Evolutionary conservation across 78 protist genomes (phyloP).

Genomic region (Polysphondylium violaceum): DNA sequence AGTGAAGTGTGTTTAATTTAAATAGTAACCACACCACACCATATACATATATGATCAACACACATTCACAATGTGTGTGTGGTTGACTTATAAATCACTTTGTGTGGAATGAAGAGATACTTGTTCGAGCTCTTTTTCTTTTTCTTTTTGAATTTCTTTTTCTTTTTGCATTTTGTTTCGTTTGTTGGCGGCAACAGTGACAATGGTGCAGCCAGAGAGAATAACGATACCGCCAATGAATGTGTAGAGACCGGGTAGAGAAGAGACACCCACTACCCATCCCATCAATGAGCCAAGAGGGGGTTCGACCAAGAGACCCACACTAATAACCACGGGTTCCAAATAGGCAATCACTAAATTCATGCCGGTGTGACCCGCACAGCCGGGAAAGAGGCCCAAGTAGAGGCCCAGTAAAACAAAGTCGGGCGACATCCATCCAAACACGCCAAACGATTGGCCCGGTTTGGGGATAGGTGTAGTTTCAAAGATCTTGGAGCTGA

Average conservation of each 20-base stretch:
- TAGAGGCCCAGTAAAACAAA: slow-evolving; percentile 25
- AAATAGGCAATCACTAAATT: slow-evolving; percentile 53
- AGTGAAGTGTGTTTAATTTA: no score
- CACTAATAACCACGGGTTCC: slow-evolving; percentile 81
- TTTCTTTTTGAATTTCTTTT: no score
- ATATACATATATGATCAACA: no score
- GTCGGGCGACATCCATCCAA: slow-evolving; percentile 38
- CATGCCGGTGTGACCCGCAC: slow-evolving; percentile 82
- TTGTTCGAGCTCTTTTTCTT: no score
- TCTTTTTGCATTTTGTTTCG: slow-evolving; percentile 1
- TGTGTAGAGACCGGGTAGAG: slow-evolving; percentile 45
- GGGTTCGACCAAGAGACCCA: slow-evolving; percentile 80
- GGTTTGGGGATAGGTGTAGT: neutral
- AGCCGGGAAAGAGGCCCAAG: slow-evolving; percentile 74
- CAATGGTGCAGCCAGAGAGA: slow-evolving; percentile 29
- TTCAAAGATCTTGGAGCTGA: slow-evolving; percentile 38
- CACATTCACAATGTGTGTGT: no score
- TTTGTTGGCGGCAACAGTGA: slow-evolving; percentile 5
- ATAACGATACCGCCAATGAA: slow-evolving; percentile 71
- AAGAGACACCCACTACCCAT: slow-evolving; percentile 12
- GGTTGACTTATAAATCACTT: no score
- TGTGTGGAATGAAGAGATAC: no score
- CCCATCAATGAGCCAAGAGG: slow-evolving; percentile 85
- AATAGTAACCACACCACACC: no score
- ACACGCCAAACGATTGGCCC: neutral